Conservation (phyloP, 441 rosid genomes). For the Corymbia citriodora region DNA sequence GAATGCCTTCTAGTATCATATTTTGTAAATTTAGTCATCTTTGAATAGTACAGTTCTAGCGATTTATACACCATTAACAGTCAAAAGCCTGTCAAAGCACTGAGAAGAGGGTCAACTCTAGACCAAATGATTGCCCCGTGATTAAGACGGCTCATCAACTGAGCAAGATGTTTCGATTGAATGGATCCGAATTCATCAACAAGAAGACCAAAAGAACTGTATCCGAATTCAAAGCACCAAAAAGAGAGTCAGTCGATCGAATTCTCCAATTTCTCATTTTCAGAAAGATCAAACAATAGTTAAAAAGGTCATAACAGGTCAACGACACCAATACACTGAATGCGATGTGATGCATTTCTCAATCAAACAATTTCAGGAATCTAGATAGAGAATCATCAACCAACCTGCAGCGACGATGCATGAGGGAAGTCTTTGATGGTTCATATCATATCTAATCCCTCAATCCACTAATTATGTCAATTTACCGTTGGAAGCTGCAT, state of each 20-base stretch:
- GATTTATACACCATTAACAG: neutral
- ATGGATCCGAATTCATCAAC: neutral
- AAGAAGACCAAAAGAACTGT: neutral
- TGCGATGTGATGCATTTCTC: neutral
- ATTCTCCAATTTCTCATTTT: neutral
- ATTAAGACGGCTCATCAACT: neutral
- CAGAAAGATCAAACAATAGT: neutral
- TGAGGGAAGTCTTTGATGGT: too few relatives aligned
- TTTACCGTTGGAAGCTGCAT: neutral
- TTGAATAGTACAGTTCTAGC: neutral
- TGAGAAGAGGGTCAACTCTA: neutral
- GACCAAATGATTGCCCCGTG: neutral
- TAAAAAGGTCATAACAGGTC: neutral
- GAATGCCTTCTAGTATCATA: neutral
- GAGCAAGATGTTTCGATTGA: neutral
- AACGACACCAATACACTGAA: neutral
- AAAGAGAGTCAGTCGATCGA: neutral
- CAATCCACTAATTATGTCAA: neutral
- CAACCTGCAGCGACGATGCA: conserved; percentile 21
- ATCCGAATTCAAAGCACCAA: neutral
- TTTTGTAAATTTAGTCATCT: neutral
- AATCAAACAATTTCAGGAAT: neutral
- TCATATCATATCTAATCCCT: neutral
- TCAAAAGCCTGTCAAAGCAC: neutral
- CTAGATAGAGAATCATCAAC: neutral